Percentiles rank a stretch among this genome's conserved stretches.
phyloP scores from a whole-genome alignment of 768 basidiomycete genomes.

The Boletus edulis region DNA sequence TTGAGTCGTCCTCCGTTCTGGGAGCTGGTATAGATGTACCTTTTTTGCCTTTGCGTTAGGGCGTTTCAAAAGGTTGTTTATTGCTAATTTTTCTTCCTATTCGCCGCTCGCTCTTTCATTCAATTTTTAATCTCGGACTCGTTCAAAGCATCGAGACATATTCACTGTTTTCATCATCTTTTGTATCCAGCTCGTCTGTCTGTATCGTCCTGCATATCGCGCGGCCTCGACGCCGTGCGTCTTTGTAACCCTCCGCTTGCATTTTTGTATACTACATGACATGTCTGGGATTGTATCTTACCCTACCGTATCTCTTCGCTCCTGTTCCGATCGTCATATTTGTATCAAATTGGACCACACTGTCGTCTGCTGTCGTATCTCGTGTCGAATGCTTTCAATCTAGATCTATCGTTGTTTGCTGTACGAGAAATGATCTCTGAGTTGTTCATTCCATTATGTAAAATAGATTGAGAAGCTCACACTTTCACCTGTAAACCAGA shows the following conservation, averaged over 20 bases:
- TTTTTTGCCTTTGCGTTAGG: no score
- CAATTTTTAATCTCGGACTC: neutral
- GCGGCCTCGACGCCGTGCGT: neutral
- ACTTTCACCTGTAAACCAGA: slow-evolving; percentile 73
- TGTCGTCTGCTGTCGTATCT: no score
- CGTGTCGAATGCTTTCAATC: no score
- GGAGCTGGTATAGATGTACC: neutral
- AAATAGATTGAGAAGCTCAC: slow-evolving; percentile 40
- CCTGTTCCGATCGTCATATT: neutral
- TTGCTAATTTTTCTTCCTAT: no score
- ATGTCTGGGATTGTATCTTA: neutral
- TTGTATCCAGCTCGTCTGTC: neutral
- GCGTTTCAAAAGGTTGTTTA: no score
- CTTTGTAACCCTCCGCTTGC: neutral
- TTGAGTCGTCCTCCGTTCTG: neutral
- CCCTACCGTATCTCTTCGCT: neutral
- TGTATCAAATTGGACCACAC: no score
- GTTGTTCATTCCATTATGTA: neutral
- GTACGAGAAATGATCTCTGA: neutral
- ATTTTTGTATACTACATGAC: neutral
- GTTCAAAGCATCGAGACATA: neutral
- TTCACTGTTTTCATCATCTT: neutral
- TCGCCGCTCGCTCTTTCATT: neutral
- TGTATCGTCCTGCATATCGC: neutral
- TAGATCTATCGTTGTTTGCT: slow-evolving; percentile 30